These are phyloP conservation scores for Amanita polypyramis DNA, from an alignment of 768 basidiomycete species.

Conservation along the genomic window DNA sequence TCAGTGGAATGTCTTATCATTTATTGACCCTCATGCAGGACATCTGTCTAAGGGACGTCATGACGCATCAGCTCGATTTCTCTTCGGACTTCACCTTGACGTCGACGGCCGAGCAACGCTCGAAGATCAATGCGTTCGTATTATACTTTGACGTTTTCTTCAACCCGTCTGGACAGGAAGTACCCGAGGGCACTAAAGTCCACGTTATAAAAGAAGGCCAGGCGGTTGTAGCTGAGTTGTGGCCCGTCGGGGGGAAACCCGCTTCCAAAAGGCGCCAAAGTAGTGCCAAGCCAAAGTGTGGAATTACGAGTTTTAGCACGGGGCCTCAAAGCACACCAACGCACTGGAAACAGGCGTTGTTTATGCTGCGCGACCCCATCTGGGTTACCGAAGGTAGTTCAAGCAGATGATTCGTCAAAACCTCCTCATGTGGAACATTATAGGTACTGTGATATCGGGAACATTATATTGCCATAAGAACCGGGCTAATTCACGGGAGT, in stretches of 20 bases:
- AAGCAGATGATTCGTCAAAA: background rate
- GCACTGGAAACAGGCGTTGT: conserved; percentile 95
- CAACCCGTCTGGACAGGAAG: conserved; percentile 41
- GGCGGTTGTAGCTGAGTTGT: conserved; percentile 63
- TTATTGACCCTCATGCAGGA: conserved; percentile 39
- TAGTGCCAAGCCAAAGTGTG: conserved; percentile 33
- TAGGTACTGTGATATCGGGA: conserved; percentile 69
- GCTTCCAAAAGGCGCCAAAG: conserved; percentile 53
- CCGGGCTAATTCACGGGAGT: conserved; percentile 69
- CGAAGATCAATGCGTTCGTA: conserved; percentile 69
- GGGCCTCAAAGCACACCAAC: conserved; percentile 81
- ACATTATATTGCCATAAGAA: conserved; percentile 81
- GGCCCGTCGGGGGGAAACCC: conserved; percentile 65
- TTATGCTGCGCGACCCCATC: conserved; percentile 75
- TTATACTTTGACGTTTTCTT: conserved; percentile 97
- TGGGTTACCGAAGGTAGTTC: conserved; percentile 60
- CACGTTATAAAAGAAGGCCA: conserved; percentile 48
- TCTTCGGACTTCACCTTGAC: conserved; percentile 64
- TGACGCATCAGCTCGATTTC: conserved; percentile 70
- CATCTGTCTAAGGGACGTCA: conserved; percentile 55
- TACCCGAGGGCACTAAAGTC: conserved; percentile 41
- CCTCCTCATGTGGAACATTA: conserved; percentile 2
- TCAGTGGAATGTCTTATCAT: background rate
- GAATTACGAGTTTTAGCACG: conserved; percentile 76
- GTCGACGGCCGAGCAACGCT: conserved; percentile 48